These are phyloP conservation scores for Venturia pyrina DNA, from an alignment of 2,329 filamentous ascomycete species.

Conservation along the genomic window DNA sequence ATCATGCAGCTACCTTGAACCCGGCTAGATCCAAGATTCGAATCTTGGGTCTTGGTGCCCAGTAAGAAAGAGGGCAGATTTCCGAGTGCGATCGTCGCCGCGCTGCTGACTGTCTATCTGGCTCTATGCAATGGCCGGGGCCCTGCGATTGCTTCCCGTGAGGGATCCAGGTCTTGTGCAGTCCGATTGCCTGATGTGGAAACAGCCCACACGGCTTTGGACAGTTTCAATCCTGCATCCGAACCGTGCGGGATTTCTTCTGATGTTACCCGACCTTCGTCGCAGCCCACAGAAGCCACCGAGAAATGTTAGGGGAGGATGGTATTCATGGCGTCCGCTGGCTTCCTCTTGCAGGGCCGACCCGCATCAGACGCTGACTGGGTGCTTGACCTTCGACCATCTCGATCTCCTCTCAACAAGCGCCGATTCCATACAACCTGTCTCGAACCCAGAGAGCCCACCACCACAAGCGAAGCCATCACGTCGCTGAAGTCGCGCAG, in stretches of 20 bases:
- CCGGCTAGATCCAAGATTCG: not conserved
- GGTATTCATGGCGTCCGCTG: constrained; percentile 1
- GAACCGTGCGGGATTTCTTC: not conserved
- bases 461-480: not conserved
- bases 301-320: not conserved
- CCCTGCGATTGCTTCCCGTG: not conserved
- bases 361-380: not conserved
- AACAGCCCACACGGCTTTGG: not conserved
- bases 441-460: not conserved
- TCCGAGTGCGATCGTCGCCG: not conserved
- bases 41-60: not conserved
- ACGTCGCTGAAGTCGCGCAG: not conserved
- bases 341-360: constrained; percentile 2
- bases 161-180: not conserved
- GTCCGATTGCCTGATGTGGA: not conserved
- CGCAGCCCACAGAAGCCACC: not conserved
- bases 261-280: not conserved
- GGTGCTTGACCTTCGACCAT: not conserved
- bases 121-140: not conserved
- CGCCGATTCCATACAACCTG: not conserved
- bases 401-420: not conserved
- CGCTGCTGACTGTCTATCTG: not conserved
- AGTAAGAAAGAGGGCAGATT: not conserved
- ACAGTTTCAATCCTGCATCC: not conserved
- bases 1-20: constrained; percentile 1